Base-by-base conservation (phyloP, 352 stramenopile genomes). In the Globisporangium emineosum region DNA sequence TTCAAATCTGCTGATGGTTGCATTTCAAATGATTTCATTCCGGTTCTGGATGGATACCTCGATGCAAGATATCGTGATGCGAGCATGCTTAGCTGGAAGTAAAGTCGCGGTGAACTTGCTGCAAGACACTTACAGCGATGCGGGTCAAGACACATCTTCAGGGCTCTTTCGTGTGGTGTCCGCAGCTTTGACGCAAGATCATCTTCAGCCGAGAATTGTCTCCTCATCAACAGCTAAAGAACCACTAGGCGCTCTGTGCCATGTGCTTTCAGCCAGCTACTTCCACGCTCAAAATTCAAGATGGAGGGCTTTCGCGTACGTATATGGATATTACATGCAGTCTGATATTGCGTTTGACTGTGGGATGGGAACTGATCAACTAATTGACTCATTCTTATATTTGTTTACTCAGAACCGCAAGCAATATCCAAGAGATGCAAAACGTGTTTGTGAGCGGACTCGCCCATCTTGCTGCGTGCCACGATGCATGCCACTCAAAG, bases 271-370 rank as follows among this genome's bases (percentile, higher is more conserved):
- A 19, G 56, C 61, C 12, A 56, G 51, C 15, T 43, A 59, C 10
- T 69, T 66, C 27, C 57, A 69, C 21, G 40, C 56, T 13, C 32
- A 66, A 17, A 69, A 69, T n/a, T 60, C 68, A 30, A n/a, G 45
- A 13, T 59, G 29, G 40, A 60, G 58, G 8, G 49, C 68, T 10
- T 72, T 63, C n/a, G 43, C 19, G 10, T 65, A 72, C 53, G 52
- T 47, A 13, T 23, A n/a, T 9, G 1, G 19, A 50, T 13, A 8
- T 21, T 6, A 6, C 42, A 9, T 50, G 17, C 10, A 5, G 42
- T 23, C 25, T 12, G 6, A 8, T 50, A 19, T 25, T 25, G 17
- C 1, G 7, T 23, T 25, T 25, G 42, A 15, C 42, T 50, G 35
- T 4, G 35, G 0, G 35, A 43, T 13, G 7, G 35, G 35, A n/a